phyloP scores from a whole-genome alignment of 164 flowering plant species.

The Kalanchoe fedtschenkoi region DNA sequence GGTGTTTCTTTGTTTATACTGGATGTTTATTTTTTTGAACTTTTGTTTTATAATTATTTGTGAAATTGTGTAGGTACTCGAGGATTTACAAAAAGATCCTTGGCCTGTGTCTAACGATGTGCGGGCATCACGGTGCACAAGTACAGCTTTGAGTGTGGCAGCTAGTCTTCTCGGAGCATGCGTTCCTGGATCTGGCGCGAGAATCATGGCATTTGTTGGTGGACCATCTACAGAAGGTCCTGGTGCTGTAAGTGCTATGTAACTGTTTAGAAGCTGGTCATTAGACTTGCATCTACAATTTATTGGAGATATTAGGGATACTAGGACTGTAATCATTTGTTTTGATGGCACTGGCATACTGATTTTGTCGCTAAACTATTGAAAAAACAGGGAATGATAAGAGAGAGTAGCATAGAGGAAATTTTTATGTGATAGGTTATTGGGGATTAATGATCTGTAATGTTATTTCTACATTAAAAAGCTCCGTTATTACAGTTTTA shows the following conservation, averaged over 20 bases:
- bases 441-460: no score
- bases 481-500: no score
- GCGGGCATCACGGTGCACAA: constrained; percentile 80
- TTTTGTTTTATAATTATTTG: neutral
- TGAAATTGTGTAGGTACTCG: constrained; percentile 44
- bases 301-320: neutral
- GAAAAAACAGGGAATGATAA: no score
- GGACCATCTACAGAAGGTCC: constrained; percentile 95
- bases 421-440: no score
- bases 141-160: constrained; percentile 77
- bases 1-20: neutral
- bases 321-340: neutral
- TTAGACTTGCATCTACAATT: neutral
- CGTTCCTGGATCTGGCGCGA: constrained; percentile 91
- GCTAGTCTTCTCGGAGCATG: constrained; percentile 82
- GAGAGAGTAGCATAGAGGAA: no score
- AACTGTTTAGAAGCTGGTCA: neutral
- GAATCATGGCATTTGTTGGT: constrained; percentile 90
- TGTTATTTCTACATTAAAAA: no score
- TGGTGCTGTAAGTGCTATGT: constrained; percentile 59
- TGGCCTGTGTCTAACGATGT: constrained; percentile 73
- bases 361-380: neutral
- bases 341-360: neutral
- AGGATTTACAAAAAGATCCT: constrained; percentile 91
- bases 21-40: neutral